These are phyloP conservation scores for Ceriops zippeliana DNA, from an alignment of 345 rosid genomes.

Conservation along the genomic window DNA sequence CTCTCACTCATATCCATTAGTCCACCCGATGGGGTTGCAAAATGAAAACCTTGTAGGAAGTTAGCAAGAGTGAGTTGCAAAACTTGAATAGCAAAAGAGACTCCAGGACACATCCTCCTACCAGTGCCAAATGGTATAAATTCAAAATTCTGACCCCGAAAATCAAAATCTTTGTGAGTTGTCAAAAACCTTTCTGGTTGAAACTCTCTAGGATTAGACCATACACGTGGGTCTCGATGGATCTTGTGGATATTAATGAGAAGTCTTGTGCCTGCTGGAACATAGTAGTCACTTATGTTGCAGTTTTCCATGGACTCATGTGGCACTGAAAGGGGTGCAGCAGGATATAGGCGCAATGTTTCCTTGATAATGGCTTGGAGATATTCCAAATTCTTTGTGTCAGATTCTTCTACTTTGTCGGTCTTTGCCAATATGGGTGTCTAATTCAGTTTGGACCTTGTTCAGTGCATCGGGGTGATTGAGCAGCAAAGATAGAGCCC, in stretches of 20 bases:
- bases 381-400: slow-evolving; percentile 41
- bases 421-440: slow-evolving; percentile 40
- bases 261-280: slow-evolving; percentile 46
- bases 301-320: slow-evolving; percentile 50
- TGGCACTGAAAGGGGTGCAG: slow-evolving; percentile 47
- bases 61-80: slow-evolving; percentile 11
- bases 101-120: slow-evolving; percentile 1
- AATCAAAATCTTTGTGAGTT: slow-evolving; percentile 5
- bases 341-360: slow-evolving; percentile 55
- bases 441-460: slow-evolving; percentile 51
- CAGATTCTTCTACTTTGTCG: slow-evolving; percentile 49
- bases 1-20: slow-evolving; percentile 11
- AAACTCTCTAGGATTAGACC: slow-evolving; percentile 1
- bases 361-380: slow-evolving; percentile 65
- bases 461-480: slow-evolving; percentile 38
- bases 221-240: slow-evolving; percentile 23
- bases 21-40: background rate
- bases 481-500: slow-evolving; percentile 55
- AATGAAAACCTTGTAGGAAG: slow-evolving; percentile 7
- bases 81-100: background rate
- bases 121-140: slow-evolving; percentile 16
- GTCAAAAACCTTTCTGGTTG: slow-evolving; percentile 8
- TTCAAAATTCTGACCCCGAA: slow-evolving; percentile 5
- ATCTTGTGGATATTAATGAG: slow-evolving; percentile 54
- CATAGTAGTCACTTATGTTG: slow-evolving; percentile 38